Base-by-base conservation (phyloP, 2,329 filamentous ascomycete species). In the Talaromyces sp. region DNA sequence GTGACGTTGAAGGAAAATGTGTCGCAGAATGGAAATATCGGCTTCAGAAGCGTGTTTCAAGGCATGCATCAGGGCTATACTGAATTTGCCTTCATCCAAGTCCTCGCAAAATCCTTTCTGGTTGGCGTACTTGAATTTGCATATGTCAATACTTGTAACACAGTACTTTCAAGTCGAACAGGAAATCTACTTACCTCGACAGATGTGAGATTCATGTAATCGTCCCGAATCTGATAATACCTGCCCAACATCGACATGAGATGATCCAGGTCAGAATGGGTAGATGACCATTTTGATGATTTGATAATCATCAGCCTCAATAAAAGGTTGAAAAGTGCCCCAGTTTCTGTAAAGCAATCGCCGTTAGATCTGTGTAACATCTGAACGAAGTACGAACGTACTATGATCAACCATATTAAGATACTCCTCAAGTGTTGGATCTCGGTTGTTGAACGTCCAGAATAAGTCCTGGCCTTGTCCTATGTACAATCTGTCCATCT, bases 31-130 rank as follows among this genome's bases (percentile, higher is more conserved):
- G 35, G 7, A 12, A 11, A 12, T 12, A 12, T 14, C 35, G 3
- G 8, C 35, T 39, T 39, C 35, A 2, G 35, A 8, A 5, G 35
- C 35, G 35, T 39, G 8, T 11, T 39, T 11, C 9, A 39, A 12
- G 14, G 35, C 35, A 16, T 39, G 35, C 8, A 39, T 39, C 11
- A 39, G 35, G 3, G 35, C 11, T 2, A 39, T 4, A 12, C 35
- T 39, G 46, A 69, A 70, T 64, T 80, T 79, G 3, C 75, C 76
- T 60, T 79, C 75, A 57, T 76, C 75, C 0, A 79, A 62, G 58
- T 79, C 76, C 58, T 77, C 75, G 61, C 70, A 73, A 59, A 75
- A 76, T 1, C 77, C 74, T 61, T 77, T 77, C 37, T 72, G 63
- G 1, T 67, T 58, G 1, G 71, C 64, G 61, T 77, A 77, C 66